Conservation (phyloP, 257 asterid genomes). For the Thymus quinquecostatus region DNA sequence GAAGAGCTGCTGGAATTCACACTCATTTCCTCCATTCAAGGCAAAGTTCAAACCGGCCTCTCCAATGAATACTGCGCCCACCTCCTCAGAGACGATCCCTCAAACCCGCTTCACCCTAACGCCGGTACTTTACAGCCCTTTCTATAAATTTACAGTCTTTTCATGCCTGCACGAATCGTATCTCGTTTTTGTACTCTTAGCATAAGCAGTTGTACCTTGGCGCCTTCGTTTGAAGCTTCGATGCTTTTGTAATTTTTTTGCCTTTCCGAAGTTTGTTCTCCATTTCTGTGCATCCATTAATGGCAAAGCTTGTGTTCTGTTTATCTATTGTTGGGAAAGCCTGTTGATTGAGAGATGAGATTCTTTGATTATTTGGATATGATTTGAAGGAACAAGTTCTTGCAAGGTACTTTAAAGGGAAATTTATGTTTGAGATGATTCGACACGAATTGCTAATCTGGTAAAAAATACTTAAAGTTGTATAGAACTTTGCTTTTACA, state of each 20-base stretch:
- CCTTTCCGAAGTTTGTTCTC: background rate
- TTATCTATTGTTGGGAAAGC: background rate
- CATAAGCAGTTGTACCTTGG: slow-evolving; percentile 10
- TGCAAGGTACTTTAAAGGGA: background rate
- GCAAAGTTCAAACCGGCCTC: slow-evolving; percentile 57
- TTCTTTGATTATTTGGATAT: too few relatives aligned
- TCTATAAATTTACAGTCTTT: background rate
- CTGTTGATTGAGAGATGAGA: background rate
- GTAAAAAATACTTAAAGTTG: background rate
- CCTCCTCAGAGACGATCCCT: slow-evolving; percentile 59
- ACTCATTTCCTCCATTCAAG: slow-evolving; percentile 47
- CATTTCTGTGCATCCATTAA: background rate
- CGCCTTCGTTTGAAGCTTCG: slow-evolving; percentile 6
- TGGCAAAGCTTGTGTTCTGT: background rate
- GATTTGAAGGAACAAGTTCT: too few relatives aligned
- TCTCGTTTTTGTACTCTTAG: slow-evolving; percentile 22
- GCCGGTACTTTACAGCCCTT: slow-evolving; percentile 28
- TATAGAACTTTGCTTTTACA: background rate
- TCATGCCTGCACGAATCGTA: background rate
- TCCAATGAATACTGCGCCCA: slow-evolving; percentile 57
- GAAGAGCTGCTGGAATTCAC: slow-evolving; percentile 62
- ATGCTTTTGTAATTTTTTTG: background rate
- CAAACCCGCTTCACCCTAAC: slow-evolving; percentile 22
- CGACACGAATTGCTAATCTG: slow-evolving; percentile 1
- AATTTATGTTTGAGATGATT: background rate